Conservation (phyloP, 2,329 filamentous ascomycete genomes). For the Colletotrichum tamarilloi region DNA sequence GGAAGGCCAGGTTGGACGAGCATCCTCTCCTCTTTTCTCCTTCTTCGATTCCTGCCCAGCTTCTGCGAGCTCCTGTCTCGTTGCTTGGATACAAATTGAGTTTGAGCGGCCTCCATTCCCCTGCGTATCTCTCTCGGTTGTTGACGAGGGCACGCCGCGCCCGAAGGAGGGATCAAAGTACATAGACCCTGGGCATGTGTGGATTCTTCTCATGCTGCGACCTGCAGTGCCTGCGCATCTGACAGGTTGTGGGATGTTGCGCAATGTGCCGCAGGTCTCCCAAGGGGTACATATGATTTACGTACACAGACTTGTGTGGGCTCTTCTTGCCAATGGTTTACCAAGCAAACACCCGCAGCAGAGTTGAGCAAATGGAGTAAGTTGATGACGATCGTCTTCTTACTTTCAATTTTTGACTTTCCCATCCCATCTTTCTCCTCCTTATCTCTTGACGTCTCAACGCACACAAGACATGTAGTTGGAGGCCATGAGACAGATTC, state of each 20-base stretch:
- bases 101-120: conserved; percentile 9
- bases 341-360: not conserved
- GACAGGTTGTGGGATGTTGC: conserved; percentile 15
- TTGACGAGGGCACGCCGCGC: not conserved
- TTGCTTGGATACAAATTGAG: not conserved
- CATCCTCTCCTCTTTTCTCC: not conserved
- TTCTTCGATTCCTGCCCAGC: not conserved
- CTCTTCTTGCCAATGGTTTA: conserved; percentile 3
- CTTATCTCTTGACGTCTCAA: not conserved
- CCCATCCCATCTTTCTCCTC: not conserved
- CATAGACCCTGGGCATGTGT: not conserved
- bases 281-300: conserved; percentile 17
- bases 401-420: not conserved
- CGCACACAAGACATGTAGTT: not conserved
- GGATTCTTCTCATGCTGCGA: conserved; percentile 3
- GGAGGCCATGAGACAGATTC: not conserved
- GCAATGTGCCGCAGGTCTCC: not conserved
- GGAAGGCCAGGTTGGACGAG: not conserved
- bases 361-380: not conserved
- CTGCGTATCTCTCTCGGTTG: not conserved
- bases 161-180: not conserved
- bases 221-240: conserved; percentile 8
- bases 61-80: not conserved
- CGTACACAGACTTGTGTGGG: conserved; percentile 7
- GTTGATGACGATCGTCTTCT: conserved; percentile 1